Base-by-base conservation (phyloP, 1,284 basidiomycete species). In the Ganoderma lucidum region DNA sequence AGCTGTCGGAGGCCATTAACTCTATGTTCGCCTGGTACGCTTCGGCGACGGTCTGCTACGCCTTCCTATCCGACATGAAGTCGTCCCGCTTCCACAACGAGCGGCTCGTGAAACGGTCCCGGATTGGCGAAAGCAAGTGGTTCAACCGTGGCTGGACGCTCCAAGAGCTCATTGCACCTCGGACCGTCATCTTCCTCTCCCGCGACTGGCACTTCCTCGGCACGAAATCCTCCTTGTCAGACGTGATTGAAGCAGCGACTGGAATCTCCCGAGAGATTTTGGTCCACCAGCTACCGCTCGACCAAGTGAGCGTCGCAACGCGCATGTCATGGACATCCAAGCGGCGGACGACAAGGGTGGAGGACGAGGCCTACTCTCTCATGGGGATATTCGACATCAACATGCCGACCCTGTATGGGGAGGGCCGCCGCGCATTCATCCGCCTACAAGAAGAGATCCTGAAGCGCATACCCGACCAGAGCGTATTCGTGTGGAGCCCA, bases 281-380 rank as follows among this genome's bases (percentile, higher is more conserved):
- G 23, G 39, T 23, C 6, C 51, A 41, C 32, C 35, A 41, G 28
- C 28, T 35, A 3, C 42, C 44, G 15, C 44, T 61, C n/a, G 35
- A 41, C 5, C 17, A 6, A 17, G 44, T 65, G 0, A 66, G 64
- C 62, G 58, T 69, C 45, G 55, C 68, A 15, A 55, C 39, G 14
- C 56, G 68, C 23, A 69, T 69, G 64, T 66, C 68, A 3, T 69
- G 68, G 23, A 53, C 68, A 12, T 35, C 58, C 12, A 60, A 32
- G 8, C 35, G 58, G 12, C n/a, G 19, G 12, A 60, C 58, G 19
- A 60, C 58, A 4, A 35, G 32, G 35, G 37, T 60, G 9, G 58
- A 60, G 23, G 58, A 60, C 9, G 58, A 60, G 58, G 58, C 58
- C 19, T 60, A 60, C 37, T 60, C 58, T 5, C 30, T 60, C 19